These are phyloP conservation scores for Aquilaria malaccensis DNA, from an alignment of 345 rosid genomes.

Conservation along the genomic window DNA sequence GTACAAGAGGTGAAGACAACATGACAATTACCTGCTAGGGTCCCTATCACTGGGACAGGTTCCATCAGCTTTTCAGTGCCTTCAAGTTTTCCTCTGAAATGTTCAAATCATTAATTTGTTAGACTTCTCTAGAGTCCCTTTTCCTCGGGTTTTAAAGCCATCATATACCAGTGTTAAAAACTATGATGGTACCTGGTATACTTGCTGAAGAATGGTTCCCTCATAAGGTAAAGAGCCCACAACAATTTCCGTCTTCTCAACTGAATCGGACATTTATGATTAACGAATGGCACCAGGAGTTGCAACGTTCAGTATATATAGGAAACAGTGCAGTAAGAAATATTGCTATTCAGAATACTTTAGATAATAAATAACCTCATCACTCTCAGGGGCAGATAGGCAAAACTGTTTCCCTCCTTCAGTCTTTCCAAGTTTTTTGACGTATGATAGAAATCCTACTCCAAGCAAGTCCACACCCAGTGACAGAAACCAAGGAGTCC, in stretches of 20 bases:
- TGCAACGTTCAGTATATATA: too few relatives aligned
- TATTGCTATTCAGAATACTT: background rate
- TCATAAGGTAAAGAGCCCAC: slow-evolving; percentile 91
- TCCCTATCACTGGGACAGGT: slow-evolving; percentile 9
- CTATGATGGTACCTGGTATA: slow-evolving; percentile 51
- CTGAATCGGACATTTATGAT: slow-evolving; percentile 31
- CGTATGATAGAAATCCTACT: slow-evolving; percentile 41
- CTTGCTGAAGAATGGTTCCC: slow-evolving; percentile 92
- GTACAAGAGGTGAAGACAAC: too few relatives aligned
- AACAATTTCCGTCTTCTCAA: slow-evolving; percentile 72
- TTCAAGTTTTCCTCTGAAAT: slow-evolving; percentile 72
- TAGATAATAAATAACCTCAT: slow-evolving; percentile 54
- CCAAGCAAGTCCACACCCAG: slow-evolving; percentile 60
- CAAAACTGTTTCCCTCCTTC: slow-evolving; percentile 29
- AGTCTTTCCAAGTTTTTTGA: slow-evolving; percentile 24
- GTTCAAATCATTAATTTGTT: background rate
- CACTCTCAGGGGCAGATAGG: slow-evolving; percentile 50
- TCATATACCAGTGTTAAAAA: background rate
- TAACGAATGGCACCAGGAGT: background rate
- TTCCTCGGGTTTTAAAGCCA: too few relatives aligned
- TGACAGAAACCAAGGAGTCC: slow-evolving; percentile 94
- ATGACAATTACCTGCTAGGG: background rate
- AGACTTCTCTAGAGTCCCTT: too few relatives aligned
- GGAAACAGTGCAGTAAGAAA: background rate
- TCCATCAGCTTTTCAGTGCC: slow-evolving; percentile 51